Conservation (phyloP, 2,329 filamentous ascomycete species). For the Sclerotiophoma versabilis region DNA sequence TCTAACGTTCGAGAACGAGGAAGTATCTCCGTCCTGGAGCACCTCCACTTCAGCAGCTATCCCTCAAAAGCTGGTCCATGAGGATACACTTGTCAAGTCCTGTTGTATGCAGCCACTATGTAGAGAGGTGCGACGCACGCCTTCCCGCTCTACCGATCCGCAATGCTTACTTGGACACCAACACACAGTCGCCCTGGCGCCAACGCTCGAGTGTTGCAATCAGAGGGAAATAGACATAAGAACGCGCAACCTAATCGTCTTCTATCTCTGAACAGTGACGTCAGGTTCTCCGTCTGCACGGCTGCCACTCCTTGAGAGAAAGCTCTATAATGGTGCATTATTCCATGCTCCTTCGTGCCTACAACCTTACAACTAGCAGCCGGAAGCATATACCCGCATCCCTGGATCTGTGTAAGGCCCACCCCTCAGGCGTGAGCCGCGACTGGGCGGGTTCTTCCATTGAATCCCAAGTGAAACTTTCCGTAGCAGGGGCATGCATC, state of each 20-base stretch:
- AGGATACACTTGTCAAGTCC: conserved; percentile 15
- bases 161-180: conserved; percentile 22
- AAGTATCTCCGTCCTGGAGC: conserved; percentile 23
- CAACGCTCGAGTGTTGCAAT: conserved; percentile 16
- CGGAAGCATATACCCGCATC: conserved; percentile 1
- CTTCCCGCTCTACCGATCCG: conserved; percentile 16
- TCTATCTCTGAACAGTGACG: background rate
- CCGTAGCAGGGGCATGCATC: conserved; percentile 11
- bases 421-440: conserved; percentile 7
- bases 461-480: conserved; percentile 11
- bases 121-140: conserved; percentile 21
- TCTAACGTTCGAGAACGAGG: conserved; percentile 24
- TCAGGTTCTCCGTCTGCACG: background rate
- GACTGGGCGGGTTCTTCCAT: conserved; percentile 2
- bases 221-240: background rate
- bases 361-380: background rate
- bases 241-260: conserved; percentile 1
- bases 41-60: conserved; percentile 9
- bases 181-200: conserved; percentile 23
- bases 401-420: background rate
- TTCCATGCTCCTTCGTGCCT: background rate
- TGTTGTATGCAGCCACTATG: conserved; percentile 17
- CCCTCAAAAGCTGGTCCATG: conserved; percentile 2
- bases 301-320: background rate
- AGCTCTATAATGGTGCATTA: background rate